phyloP scores from a whole-genome alignment of 225 moss, liverwort and hornwort species.

The Polytrichum formosum region DNA sequence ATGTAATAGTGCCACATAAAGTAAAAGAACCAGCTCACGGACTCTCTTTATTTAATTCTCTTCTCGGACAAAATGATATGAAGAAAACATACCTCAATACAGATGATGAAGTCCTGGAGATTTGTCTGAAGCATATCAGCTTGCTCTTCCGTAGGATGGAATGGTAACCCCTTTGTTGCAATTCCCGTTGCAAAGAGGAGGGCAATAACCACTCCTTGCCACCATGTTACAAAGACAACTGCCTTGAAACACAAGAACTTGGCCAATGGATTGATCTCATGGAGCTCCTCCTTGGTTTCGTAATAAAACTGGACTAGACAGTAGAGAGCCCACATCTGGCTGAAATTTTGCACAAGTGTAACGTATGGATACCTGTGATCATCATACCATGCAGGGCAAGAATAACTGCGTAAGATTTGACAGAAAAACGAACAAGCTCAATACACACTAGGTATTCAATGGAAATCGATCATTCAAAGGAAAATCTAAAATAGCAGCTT shows the following conservation, averaged over 20 bases:
- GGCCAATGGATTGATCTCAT: constrained; percentile 74
- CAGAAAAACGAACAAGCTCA: no score
- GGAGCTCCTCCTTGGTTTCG: constrained; percentile 77
- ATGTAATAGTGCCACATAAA: no score
- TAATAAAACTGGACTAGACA: constrained; percentile 95
- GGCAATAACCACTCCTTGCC: constrained; percentile 94
- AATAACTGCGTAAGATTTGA: no score
- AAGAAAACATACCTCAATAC: constrained; percentile 59
- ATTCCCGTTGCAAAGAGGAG: constrained; percentile 61
- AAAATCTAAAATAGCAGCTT: no score
- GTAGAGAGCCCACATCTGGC: constrained; percentile 98
- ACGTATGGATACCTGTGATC: constrained; percentile 75
- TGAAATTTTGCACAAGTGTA: constrained; percentile 88
- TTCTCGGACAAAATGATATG: no score
- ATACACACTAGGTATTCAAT: no score
- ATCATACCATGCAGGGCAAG: no score
- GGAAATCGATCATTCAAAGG: no score
- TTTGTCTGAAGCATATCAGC: constrained; percentile 57
- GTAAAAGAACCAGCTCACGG: no score
- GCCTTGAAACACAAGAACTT: constrained; percentile 98
- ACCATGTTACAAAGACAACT: constrained; percentile 98
- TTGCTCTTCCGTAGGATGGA: constrained; percentile 18
- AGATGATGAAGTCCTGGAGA: constrained; percentile 79
- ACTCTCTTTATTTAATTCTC: no score
- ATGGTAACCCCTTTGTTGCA: constrained; percentile 41